These are phyloP conservation scores for Pachysandra terminalis DNA, from an alignment of 164 flowering plant species.

Conservation along the genomic window DNA sequence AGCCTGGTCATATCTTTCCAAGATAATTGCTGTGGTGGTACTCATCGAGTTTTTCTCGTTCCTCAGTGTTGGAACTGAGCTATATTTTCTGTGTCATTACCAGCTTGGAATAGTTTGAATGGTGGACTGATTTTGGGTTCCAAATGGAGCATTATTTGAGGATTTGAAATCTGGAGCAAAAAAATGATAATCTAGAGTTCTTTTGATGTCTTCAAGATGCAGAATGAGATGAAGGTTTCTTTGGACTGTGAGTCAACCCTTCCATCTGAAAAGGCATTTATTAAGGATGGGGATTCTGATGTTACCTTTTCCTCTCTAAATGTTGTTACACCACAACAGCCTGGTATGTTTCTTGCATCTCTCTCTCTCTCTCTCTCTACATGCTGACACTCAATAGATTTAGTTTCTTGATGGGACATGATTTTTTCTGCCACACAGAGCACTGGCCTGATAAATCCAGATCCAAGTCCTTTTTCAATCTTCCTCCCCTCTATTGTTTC, in stretches of 20 bases:
- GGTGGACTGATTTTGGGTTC: neutral
- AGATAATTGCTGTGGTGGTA: too few relatives aligned
- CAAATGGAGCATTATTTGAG: constrained; percentile 3
- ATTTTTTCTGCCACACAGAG: too few relatives aligned
- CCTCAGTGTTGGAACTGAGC: neutral
- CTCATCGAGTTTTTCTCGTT: too few relatives aligned
- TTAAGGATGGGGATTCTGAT: constrained; percentile 21
- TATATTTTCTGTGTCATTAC: neutral
- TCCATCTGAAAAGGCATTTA: constrained; percentile 10
- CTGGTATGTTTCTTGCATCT: constrained; percentile 18
- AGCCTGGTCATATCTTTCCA: too few relatives aligned
- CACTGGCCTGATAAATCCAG: too few relatives aligned
- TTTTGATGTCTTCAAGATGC: constrained; percentile 10
- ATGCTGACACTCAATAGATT: too few relatives aligned
- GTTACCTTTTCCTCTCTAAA: constrained; percentile 11
- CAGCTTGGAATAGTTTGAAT: constrained; percentile 1
- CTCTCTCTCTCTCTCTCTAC: neutral
- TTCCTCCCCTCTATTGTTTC: too few relatives aligned
- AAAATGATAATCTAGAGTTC: constrained; percentile 7
- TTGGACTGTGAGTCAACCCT: constrained; percentile 11
- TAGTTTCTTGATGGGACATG: too few relatives aligned
- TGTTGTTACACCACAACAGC: constrained; percentile 17
- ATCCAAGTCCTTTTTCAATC: too few relatives aligned
- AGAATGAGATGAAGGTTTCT: constrained; percentile 12
- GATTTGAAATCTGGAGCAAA: neutral